Conservation (phyloP, 805 yeast genomes). For the Candida silvicultrix region DNA sequence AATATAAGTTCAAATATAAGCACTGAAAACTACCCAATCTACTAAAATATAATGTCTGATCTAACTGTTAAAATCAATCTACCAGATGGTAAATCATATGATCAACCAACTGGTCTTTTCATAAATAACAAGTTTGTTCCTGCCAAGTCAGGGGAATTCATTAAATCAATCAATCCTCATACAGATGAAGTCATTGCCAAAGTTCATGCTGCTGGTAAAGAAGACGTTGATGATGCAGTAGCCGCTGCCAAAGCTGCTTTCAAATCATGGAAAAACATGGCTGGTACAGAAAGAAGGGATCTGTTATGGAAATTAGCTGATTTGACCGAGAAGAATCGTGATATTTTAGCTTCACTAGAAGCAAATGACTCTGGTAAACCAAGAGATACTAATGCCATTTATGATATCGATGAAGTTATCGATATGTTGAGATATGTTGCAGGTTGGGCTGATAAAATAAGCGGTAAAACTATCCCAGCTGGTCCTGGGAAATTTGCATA, state of each 20-base stretch:
- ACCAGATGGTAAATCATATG: constrained; percentile 63
- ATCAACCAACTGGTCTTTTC: constrained; percentile 73
- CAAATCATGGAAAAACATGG: constrained; percentile 39
- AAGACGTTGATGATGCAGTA: constrained; percentile 51
- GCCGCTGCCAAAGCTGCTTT: constrained; percentile 46
- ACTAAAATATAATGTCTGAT: neutral
- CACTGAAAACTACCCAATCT: too few relatives aligned
- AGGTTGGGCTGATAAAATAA: constrained; percentile 68
- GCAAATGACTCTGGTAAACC: constrained; percentile 59
- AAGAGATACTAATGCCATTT: constrained; percentile 41
- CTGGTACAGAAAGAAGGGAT: constrained; percentile 41
- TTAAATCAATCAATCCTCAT: constrained; percentile 41
- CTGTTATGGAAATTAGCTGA: constrained; percentile 43
- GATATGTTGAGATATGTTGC: constrained; percentile 59
- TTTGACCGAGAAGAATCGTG: constrained; percentile 40
- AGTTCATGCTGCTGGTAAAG: constrained; percentile 43
- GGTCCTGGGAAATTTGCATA: constrained; percentile 47
- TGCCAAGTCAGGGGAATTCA: constrained; percentile 38
- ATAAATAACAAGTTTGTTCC: constrained; percentile 66
- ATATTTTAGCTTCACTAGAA: constrained; percentile 49
- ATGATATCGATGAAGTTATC: constrained; percentile 53
- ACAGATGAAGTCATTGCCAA: constrained; percentile 45
- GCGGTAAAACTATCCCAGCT: constrained; percentile 59
- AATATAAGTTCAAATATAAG: too few relatives aligned
- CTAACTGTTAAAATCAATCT: constrained; percentile 32